These are phyloP conservation scores for Takashimella tepidaria DNA, from an alignment of 1,284 basidiomycete genomes.

Conservation along the genomic window DNA sequence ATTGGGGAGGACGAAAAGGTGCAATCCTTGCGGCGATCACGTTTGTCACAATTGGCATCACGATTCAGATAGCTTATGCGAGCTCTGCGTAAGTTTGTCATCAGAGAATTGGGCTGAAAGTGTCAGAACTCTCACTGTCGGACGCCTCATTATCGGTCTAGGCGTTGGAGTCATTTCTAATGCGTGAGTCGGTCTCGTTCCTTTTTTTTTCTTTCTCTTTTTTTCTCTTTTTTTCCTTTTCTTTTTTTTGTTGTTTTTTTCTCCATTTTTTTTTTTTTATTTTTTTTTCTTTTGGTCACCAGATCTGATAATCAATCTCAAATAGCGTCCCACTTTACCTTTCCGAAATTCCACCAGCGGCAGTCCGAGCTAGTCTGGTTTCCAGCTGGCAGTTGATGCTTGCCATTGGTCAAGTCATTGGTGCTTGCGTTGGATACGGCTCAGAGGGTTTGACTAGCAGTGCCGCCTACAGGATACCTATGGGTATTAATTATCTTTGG, in stretches of 20 bases:
- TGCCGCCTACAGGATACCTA: conserved; percentile 45
- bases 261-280: too few relatives aligned
- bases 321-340: conserved; percentile 47
- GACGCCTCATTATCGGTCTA: conserved; percentile 47
- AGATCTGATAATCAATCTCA: too few relatives aligned
- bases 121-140: conserved; percentile 45
- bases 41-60: conserved; percentile 43
- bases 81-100: conserved; percentile 19
- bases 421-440: conserved; percentile 48
- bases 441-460: conserved; percentile 15
- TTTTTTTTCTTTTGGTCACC: conserved; percentile 6
- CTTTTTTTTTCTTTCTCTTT: too few relatives aligned
- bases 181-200: conserved; percentile 17
- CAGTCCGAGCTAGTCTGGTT: conserved; percentile 48
- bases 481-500: conserved; percentile 49
- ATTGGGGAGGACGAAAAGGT: conserved; percentile 47
- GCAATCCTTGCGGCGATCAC: conserved; percentile 40
- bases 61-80: conserved; percentile 46
- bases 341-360: conserved; percentile 48
- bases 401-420: conserved; percentile 50
- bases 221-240: too few relatives aligned
- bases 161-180: conserved; percentile 49
- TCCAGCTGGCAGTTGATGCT: conserved; percentile 50
- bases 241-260: too few relatives aligned
- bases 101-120: not conserved